Evolutionary conservation across 352 stramenopile genomes (phyloP).

Genomic region (Globisporangium parvum): DNA sequence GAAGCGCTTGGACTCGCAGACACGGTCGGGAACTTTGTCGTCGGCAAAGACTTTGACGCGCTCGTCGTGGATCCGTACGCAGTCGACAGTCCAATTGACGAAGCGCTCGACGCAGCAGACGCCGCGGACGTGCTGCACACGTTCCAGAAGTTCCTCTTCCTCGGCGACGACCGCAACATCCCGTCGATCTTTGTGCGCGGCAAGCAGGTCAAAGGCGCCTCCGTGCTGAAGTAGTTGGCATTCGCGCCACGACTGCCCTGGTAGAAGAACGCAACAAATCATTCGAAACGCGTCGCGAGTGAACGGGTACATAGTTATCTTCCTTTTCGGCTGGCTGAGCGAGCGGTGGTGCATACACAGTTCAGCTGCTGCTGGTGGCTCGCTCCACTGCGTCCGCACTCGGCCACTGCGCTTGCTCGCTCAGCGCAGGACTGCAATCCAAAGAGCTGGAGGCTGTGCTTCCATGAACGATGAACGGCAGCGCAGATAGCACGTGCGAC

Average conservation of each 20-base stretch:
- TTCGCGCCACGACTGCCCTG: not conserved
- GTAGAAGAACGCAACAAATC: not conserved
- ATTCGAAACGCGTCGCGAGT: too few relatives aligned
- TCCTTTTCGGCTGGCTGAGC: too few relatives aligned
- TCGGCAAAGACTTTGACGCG: conserved; percentile 90
- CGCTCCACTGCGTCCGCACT: too few relatives aligned
- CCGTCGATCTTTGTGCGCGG: conserved; percentile 78
- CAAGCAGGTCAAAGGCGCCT: conserved; percentile 37
- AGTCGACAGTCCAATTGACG: conserved; percentile 60
- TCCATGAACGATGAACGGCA: not conserved
- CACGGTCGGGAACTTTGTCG: conserved; percentile 84
- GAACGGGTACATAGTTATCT: too few relatives aligned
- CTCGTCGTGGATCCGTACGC: conserved; percentile 72
- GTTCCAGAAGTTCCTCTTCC: conserved; percentile 91
- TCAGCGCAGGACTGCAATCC: too few relatives aligned
- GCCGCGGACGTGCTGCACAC: conserved; percentile 43
- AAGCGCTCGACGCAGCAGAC: conserved; percentile 36
- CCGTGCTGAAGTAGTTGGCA: not conserved
- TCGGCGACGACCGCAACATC: conserved; percentile 90
- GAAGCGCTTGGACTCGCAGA: conserved; percentile 71
- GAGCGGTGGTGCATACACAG: too few relatives aligned
- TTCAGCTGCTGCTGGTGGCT: too few relatives aligned
- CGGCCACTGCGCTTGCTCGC: too few relatives aligned
- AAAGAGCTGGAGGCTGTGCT: not conserved
- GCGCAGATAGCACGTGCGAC: not conserved